A percentile compares a stretch with the other conserved stretches of the same genome.
phyloP scores from a whole-genome alignment of 108 stramenopile species.

The Cyclostephanos tholiformis region DNA sequence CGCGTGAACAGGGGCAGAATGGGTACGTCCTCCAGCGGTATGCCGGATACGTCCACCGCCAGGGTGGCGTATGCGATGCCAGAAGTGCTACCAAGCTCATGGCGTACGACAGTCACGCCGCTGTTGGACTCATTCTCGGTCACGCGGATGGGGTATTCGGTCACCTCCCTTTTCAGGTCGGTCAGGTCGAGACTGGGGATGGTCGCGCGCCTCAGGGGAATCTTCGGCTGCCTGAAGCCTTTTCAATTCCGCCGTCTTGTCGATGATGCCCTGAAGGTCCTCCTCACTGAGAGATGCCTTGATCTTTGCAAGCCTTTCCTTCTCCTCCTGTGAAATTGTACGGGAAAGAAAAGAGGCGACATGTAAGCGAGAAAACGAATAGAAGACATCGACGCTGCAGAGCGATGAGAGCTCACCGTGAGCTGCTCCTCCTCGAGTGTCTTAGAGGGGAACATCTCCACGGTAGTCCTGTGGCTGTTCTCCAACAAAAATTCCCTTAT shows the following conservation, averaged over 20 bases:
- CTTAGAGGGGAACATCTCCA: conserved; percentile 93
- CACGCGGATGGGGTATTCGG: conserved; percentile 90
- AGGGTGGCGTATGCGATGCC: conserved; percentile 92
- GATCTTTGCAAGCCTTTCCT: conserved; percentile 74
- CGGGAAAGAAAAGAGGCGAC: background rate
- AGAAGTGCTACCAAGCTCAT: conserved; percentile 87
- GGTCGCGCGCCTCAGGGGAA: conserved; percentile 91
- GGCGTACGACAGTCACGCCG: conserved; percentile 85
- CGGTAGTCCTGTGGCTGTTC: conserved; percentile 90
- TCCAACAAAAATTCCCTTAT: conserved; percentile 78
- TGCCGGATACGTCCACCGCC: conserved; percentile 80
- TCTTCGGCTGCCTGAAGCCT: conserved; percentile 91
- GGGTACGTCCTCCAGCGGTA: conserved; percentile 85
- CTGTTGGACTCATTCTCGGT: conserved; percentile 70
- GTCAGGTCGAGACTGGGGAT: conserved; percentile 85
- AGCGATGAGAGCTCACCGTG: conserved; percentile 21
- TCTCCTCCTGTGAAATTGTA: conserved; percentile 59
- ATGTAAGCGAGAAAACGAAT: background rate
- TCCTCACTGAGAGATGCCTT: conserved; percentile 79
- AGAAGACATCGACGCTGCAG: background rate
- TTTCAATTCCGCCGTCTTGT: conserved; percentile 82
- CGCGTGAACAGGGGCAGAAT: conserved; percentile 89
- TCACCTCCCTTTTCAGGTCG: conserved; percentile 88
- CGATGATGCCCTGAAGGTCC: conserved; percentile 83
- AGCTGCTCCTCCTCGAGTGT: conserved; percentile 79